A percentile compares a stretch with the other conserved stretches of the same genome.
phyloP scores from a whole-genome alignment of 139 green algal species.

The Closterium sp. region DNA sequence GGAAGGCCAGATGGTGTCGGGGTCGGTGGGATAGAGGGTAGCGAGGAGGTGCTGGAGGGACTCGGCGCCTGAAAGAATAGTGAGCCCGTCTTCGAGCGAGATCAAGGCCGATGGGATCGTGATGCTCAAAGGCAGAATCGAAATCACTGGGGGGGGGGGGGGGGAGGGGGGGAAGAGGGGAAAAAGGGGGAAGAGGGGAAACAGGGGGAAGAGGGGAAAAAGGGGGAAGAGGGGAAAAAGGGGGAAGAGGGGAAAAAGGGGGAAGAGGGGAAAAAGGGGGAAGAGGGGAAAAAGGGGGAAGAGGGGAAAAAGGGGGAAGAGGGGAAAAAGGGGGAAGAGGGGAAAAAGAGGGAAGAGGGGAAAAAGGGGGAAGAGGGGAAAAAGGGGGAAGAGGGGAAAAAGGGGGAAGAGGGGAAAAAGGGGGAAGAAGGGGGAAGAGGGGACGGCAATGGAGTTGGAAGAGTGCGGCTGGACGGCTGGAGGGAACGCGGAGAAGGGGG shows the following conservation, averaged over 20 bases:
- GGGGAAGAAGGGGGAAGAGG: background rate
- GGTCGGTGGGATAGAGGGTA: too few relatives aligned
- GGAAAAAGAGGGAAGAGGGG: background rate
- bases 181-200: background rate
- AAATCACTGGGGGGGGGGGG: too few relatives aligned
- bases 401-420: background rate
- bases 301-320: background rate
- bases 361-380: background rate
- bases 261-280: background rate
- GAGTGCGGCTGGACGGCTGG: too few relatives aligned
- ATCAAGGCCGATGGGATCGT: too few relatives aligned
- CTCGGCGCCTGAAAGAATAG: too few relatives aligned
- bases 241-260: background rate
- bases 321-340: background rate
- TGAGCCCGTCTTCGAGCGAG: too few relatives aligned
- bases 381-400: background rate
- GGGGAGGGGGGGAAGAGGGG: background rate
- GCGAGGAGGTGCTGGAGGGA: too few relatives aligned
- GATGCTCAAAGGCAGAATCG: too few relatives aligned
- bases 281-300: background rate
- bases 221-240: background rate
- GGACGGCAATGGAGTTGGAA: too few relatives aligned
- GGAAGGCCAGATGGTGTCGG: too few relatives aligned
- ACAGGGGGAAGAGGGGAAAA: background rate
- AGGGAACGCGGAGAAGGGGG: too few relatives aligned